Evolutionary conservation across 805 yeast species (phyloP).

Genomic region (Nematodospora valgi): DNA sequence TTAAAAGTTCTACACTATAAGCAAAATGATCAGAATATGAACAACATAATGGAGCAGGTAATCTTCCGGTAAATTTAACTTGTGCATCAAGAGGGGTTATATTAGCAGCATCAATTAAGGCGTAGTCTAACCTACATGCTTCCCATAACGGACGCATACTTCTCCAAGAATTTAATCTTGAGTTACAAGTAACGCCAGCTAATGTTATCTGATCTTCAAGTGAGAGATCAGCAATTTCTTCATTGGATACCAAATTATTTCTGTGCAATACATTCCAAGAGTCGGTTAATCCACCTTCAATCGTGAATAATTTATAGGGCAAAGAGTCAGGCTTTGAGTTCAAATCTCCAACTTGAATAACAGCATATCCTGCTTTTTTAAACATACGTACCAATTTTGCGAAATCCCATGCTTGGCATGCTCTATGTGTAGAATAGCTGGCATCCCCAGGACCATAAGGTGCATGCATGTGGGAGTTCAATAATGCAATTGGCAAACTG

Average conservation of each 20-base stretch:
- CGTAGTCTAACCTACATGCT: slow-evolving; percentile 89
- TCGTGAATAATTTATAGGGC: slow-evolving; percentile 70
- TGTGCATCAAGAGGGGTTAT: slow-evolving; percentile 57
- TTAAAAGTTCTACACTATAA: slow-evolving; percentile 37
- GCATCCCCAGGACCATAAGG: slow-evolving; percentile 87
- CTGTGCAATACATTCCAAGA: slow-evolving; percentile 71
- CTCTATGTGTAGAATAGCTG: slow-evolving; percentile 82
- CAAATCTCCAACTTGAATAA: slow-evolving; percentile 88
- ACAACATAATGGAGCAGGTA: slow-evolving; percentile 51
- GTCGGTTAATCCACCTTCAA: slow-evolving; percentile 67
- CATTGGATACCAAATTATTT: slow-evolving; percentile 12
- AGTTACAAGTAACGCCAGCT: slow-evolving; percentile 91
- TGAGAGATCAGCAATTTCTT: slow-evolving; percentile 20
- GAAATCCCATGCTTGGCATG: slow-evolving; percentile 97
- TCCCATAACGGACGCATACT: slow-evolving; percentile 49
- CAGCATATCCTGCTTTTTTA: slow-evolving; percentile 73
- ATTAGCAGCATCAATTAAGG: slow-evolving; percentile 60
- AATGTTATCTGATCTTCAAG: slow-evolving; percentile 53
- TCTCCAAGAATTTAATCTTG: slow-evolving; percentile 85
- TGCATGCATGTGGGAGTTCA: slow-evolving; percentile 97
- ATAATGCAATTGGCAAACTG: slow-evolving; percentile 62
- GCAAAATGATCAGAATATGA: slow-evolving; percentile 95
- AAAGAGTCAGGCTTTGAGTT: slow-evolving; percentile 86
- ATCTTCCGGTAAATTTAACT: slow-evolving; percentile 69
- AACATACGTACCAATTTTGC: slow-evolving; percentile 61